Evolutionary conservation across 1,139 yeast genomes (phyloP).

Genomic region (Hansenula lynferdii): DNA sequence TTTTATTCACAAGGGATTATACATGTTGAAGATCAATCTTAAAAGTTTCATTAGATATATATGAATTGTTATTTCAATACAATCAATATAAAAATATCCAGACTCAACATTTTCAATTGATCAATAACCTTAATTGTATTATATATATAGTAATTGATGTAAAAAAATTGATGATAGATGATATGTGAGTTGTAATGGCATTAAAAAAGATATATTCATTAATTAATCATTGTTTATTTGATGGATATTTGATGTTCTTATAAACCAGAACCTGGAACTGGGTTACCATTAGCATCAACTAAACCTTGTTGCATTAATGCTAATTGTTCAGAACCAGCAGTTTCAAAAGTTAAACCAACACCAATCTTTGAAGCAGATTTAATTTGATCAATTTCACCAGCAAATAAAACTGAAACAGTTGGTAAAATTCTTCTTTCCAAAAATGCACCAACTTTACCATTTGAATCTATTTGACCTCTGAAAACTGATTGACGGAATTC

Average conservation of each 20-base stretch:
- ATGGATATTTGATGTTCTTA: too few relatives aligned
- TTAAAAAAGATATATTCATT: background rate
- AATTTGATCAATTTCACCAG: conserved; percentile 92
- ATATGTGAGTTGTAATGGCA: background rate
- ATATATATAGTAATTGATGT: too few relatives aligned
- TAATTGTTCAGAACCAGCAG: conserved; percentile 90
- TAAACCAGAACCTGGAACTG: conserved; percentile 75
- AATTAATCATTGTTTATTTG: background rate
- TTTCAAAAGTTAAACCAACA: conserved; percentile 91
- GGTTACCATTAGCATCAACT: conserved; percentile 75
- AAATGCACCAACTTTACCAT: conserved; percentile 87
- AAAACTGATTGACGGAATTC: conserved; percentile 96
- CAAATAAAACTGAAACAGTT: conserved; percentile 81
- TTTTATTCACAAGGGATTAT: background rate
- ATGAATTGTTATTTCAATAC: too few relatives aligned
- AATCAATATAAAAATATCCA: too few relatives aligned
- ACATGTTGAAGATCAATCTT: background rate
- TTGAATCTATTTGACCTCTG: conserved; percentile 92
- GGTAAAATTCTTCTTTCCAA: conserved; percentile 94
- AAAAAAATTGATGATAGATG: too few relatives aligned
- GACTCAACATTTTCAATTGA: too few relatives aligned
- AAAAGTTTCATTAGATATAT: too few relatives aligned
- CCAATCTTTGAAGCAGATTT: conserved; percentile 85
- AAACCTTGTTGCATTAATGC: conserved; percentile 73
- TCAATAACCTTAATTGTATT: too few relatives aligned